Base-by-base conservation (phyloP, 2,329 filamentous ascomycete genomes). In the Pseudocercospora fuligena region DNA sequence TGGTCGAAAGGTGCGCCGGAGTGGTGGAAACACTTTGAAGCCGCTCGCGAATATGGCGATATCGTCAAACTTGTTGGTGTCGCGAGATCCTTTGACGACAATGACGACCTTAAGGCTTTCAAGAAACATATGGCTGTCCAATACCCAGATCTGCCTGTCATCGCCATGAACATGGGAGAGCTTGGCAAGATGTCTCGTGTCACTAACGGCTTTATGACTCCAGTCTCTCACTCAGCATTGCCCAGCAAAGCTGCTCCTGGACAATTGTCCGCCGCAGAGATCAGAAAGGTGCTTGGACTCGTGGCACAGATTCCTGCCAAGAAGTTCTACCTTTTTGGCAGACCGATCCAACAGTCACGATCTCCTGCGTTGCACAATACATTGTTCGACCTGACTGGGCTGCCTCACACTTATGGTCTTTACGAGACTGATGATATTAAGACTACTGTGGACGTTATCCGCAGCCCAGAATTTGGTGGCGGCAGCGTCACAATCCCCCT, bases 401-500 rank as follows among this genome's bases (percentile, higher is more conserved):
- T 99, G 46, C 94, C 95, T 9, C 93, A 99, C 76, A 76, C 85
- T n/a, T 99, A 99, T 79, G 82, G 83, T 7, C 83, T 88, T 7
- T 82, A 90, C 40, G 95, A 98, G 81, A 97, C 94, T 0, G 87
- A 89, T 69, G 80, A 85, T 31, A 87, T 82, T 57, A 82, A 82
- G 6, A 84, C 90, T 40, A 82, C 97, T 3, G 82, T 83, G 70
- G 81, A 87, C 2, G 80, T 92, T 59, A 89, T 99, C 66, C 87
- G 86, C 7, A 82, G 88, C 0, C 82, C 89, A 0, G 85, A 90
- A 71, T 99, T 99, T 76, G 95, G 95, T 7, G 95, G 95, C 65
- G 94, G 92, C 2, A 97, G 93, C 2, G 93, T 99, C 54, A 99
- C 95, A 0, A 98, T 99, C 60, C 95, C 95, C 0, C 84, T 99